These are phyloP conservation scores for Posidonia australis DNA, from an alignment of 106 monocot species.

Conservation along the genomic window DNA sequence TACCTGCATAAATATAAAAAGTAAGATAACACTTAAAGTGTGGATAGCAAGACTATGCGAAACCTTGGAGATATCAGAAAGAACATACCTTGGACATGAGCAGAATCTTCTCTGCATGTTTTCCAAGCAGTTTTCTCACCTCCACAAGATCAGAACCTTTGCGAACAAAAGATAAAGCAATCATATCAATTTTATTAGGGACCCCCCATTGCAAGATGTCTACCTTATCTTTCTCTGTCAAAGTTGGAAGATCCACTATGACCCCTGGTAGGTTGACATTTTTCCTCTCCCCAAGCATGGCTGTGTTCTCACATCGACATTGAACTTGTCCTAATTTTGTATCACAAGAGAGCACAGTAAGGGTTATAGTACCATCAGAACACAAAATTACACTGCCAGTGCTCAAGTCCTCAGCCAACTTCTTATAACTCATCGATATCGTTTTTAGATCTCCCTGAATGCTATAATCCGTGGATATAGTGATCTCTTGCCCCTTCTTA, in stretches of 20 bases:
- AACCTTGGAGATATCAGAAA: background rate
- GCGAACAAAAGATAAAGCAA: constrained; percentile 87
- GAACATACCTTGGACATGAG: constrained; percentile 80
- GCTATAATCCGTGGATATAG: constrained; percentile 69
- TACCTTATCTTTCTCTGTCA: constrained; percentile 85
- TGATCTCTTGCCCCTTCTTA: constrained; percentile 73
- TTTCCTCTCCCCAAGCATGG: constrained; percentile 85
- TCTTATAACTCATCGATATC: constrained; percentile 95
- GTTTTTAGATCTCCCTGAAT: constrained; percentile 68
- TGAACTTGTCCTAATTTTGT: constrained; percentile 48
- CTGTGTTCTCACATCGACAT: constrained; percentile 81
- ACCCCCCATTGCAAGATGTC: constrained; percentile 89
- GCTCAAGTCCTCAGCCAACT: constrained; percentile 65
- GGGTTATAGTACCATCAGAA: constrained; percentile 78
- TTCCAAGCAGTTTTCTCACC: constrained; percentile 68
- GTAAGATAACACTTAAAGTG: background rate
- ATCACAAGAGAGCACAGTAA: constrained; percentile 71
- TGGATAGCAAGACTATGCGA: background rate
- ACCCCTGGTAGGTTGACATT: constrained; percentile 91
- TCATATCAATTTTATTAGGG: constrained; percentile 84
- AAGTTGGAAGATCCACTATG: constrained; percentile 81
- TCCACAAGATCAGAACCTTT: constrained; percentile 88
- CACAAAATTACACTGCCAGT: constrained; percentile 73
- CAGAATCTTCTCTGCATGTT: constrained; percentile 54
- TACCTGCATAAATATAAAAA: constrained; percentile 21